Evolutionary conservation across 2,329 filamentous ascomycete species (phyloP).

Genomic region (Fusarium continuum): DNA sequence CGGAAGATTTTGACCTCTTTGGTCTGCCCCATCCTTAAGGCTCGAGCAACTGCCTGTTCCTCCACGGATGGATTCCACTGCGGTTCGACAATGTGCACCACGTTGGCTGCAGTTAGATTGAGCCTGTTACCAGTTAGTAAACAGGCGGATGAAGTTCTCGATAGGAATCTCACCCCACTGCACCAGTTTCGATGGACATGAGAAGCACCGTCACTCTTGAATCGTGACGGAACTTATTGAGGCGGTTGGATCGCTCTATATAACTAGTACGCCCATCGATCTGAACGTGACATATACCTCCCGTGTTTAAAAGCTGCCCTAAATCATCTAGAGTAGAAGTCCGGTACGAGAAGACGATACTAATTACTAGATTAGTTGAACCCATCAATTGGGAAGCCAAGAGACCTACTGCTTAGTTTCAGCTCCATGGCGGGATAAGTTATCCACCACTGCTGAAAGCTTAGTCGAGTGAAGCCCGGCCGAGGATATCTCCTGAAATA

Average conservation of each 20-base stretch:
- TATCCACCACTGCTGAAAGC: slow-evolving; percentile 6
- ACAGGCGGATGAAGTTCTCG: not conserved
- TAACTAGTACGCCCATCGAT: slow-evolving; percentile 10
- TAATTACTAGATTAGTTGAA: not conserved
- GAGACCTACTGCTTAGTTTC: slow-evolving; percentile 1
- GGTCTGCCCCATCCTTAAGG: slow-evolving; percentile 12
- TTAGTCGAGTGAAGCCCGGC: not conserved
- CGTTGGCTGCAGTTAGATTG: slow-evolving; percentile 9
- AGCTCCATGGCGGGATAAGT: not conserved
- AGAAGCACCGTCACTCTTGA: not conserved
- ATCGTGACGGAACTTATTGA: not conserved
- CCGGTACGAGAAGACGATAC: slow-evolving; percentile 20
- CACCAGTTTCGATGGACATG: slow-evolving; percentile 16
- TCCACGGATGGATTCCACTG: slow-evolving; percentile 26
- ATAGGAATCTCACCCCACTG: slow-evolving; percentile 5
- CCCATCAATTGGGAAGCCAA: too few species aligned
- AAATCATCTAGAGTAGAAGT: slow-evolving; percentile 12
- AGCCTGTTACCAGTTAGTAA: not conserved
- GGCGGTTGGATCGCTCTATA: not conserved
- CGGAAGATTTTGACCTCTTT: slow-evolving; percentile 14
- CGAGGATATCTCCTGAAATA: not conserved
- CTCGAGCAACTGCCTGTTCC: slow-evolving; percentile 14
- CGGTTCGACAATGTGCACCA: slow-evolving; percentile 16
- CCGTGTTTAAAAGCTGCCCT: not conserved
- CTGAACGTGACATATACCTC: not conserved